Conservation (phyloP, 2,329 filamentous ascomycete species). For the Penicillium concentricum region DNA sequence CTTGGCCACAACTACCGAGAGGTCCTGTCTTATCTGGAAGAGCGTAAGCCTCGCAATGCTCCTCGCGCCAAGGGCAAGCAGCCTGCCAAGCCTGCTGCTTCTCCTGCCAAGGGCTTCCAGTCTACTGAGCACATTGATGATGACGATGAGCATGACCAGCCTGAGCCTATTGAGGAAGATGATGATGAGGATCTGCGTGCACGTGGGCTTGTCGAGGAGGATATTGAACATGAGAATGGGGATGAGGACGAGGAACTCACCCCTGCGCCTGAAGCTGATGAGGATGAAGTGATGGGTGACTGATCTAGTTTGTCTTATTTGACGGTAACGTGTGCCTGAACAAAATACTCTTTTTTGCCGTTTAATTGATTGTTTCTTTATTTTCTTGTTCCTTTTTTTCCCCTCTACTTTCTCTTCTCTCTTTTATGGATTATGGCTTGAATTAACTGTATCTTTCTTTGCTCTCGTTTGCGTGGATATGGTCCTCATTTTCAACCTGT, state of each 20-base stretch:
- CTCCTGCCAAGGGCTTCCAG: conserved; percentile 28
- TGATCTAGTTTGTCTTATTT: conserved; percentile 20
- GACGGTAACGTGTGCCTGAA: conserved; percentile 11
- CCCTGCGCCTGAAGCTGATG: conserved; percentile 32
- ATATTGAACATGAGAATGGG: conserved; percentile 35
- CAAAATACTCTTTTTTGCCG: not conserved
- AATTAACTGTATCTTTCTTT: conserved; percentile 7
- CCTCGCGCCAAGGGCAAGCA: conserved; percentile 37
- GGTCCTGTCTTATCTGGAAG: conserved; percentile 76
- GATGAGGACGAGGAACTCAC: conserved; percentile 30
- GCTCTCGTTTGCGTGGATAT: conserved; percentile 12
- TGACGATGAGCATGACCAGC: conserved; percentile 37
- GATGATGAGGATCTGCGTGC: conserved; percentile 42
- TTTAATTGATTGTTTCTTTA: not conserved
- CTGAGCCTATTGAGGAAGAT: conserved; percentile 38
- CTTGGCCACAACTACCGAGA: conserved; percentile 85
- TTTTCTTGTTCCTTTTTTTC: conserved; percentile 8
- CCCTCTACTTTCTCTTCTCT: not conserved
- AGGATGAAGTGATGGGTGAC: conserved; percentile 47
- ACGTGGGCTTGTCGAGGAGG: conserved; percentile 38
- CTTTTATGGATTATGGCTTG: conserved; percentile 5
- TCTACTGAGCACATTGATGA: conserved; percentile 47
- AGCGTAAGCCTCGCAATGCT: conserved; percentile 50
- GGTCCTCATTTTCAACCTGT: not conserved
- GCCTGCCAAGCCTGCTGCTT: conserved; percentile 15